These are phyloP conservation scores for Hanseniaspora meyeri DNA, from an alignment of 805 yeast genomes.

Conservation along the genomic window DNA sequence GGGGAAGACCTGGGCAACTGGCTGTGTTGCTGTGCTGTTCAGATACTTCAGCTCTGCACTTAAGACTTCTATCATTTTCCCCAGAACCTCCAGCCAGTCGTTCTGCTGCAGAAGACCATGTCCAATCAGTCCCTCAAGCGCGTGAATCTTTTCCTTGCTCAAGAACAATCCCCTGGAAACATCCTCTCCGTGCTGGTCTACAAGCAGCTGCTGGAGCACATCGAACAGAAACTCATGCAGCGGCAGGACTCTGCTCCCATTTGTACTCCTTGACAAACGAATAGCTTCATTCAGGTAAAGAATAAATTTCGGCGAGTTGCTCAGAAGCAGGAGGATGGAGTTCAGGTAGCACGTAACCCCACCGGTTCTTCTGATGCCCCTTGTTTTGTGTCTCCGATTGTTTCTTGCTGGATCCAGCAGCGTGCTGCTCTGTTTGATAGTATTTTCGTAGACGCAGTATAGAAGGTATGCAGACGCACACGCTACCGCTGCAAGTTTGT, in stretches of 20 bases:
- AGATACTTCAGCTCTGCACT: background rate
- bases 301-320: background rate
- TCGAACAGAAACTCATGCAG: background rate
- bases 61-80: background rate
- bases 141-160: background rate
- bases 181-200: background rate
- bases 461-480: background rate
- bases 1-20: background rate
- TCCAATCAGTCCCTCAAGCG: background rate
- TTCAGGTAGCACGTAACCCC: conserved; percentile 8
- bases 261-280: background rate
- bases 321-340: background rate
- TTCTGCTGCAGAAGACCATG: background rate
- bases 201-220: background rate
- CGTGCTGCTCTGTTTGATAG: background rate
- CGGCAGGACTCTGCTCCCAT: background rate
- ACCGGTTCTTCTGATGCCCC: background rate
- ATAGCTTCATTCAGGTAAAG: background rate
- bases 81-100: conserved; percentile 11
- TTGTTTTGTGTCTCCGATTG: background rate
- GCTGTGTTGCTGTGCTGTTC: too few species aligned
- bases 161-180: background rate
- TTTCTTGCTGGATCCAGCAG: background rate
- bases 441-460: background rate
- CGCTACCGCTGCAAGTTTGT: background rate